These are phyloP conservation scores for Colletotrichum falcatum DNA, from an alignment of 2,329 filamentous ascomycete genomes.

Conservation along the genomic window DNA sequence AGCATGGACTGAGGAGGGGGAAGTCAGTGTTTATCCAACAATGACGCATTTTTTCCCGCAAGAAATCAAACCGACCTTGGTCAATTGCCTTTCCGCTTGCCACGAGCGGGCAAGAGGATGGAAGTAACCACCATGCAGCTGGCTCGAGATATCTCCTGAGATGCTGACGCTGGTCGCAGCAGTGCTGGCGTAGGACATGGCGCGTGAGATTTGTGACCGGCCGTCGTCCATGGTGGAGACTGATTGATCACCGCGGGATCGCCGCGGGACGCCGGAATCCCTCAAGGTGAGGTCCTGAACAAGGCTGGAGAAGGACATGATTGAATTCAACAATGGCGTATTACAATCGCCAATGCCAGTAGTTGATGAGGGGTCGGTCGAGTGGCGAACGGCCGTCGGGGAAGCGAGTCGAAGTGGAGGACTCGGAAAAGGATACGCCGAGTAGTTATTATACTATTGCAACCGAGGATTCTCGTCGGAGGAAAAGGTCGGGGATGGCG, in stretches of 20 bases:
- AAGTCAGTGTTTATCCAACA: slow-evolving; percentile 15
- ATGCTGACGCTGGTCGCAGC: slow-evolving; percentile 77
- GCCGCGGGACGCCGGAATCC: slow-evolving; percentile 62
- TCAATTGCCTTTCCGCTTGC: slow-evolving; percentile 87
- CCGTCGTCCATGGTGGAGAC: slow-evolving; percentile 70
- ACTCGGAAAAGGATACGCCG: slow-evolving; percentile 1
- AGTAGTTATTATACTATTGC: slow-evolving; percentile 12
- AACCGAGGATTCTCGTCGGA: slow-evolving; percentile 3
- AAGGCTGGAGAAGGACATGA: slow-evolving; percentile 76
- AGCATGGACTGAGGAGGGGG: slow-evolving; percentile 82
- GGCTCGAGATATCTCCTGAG: slow-evolving; percentile 81
- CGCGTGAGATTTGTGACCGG: slow-evolving; percentile 70
- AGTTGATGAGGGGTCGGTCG: background rate
- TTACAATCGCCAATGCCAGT: background rate
- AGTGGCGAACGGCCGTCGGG: slow-evolving; percentile 14
- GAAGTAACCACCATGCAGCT: slow-evolving; percentile 85
- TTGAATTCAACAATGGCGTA: slow-evolving; percentile 23
- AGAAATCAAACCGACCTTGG: slow-evolving; percentile 71
- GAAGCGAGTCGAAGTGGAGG: background rate
- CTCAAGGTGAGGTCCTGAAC: slow-evolving; percentile 74
- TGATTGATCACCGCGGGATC: slow-evolving; percentile 60
- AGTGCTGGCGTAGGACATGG: slow-evolving; percentile 75
- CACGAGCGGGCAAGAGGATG: slow-evolving; percentile 83
- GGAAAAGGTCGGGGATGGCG: slow-evolving; percentile 8
- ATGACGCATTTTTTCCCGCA: background rate